Percentiles rank a stretch among this genome's conserved stretches.
Evolutionary conservation across 208 protist genomes (phyloP).

Genomic region (Acanthamoeba triangularis): DNA sequence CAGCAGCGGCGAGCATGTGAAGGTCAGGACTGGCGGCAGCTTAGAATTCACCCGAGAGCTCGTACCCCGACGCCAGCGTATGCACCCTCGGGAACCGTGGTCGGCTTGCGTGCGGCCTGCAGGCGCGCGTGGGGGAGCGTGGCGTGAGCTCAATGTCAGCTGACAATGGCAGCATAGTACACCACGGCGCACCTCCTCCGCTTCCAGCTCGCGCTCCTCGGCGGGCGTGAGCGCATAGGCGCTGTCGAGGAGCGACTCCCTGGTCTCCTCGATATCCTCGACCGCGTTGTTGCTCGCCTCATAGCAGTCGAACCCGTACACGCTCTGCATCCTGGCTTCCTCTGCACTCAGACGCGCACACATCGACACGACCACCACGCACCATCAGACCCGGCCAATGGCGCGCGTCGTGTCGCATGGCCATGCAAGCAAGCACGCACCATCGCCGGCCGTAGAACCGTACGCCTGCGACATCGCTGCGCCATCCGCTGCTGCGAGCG

Average conservation of each 20-base stretch:
- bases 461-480: not conserved
- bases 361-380: not conserved
- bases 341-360: not conserved
- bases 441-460: not conserved
- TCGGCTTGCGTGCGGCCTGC: not conserved
- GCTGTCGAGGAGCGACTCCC: constrained; percentile 3
- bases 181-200: not conserved
- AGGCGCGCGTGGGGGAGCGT: not conserved
- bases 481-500: not conserved
- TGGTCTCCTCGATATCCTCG: not conserved
- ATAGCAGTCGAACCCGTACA: constrained; percentile 61
- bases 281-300: constrained; percentile 37
- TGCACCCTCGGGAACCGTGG: not conserved
- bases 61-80: not conserved
- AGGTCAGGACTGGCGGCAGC: not conserved
- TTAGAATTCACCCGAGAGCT: not conserved
- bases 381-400: not conserved
- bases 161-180: too few species aligned
- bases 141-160: too few species aligned
- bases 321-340: not conserved
- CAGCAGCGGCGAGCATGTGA: too few species aligned
- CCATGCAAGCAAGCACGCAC: not conserved
- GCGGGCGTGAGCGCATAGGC: constrained; percentile 51
- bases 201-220: constrained; percentile 10
- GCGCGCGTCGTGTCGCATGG: not conserved